phyloP scores from a whole-genome alignment of 805 yeast species.

The Helenozyma baotianmanensis region DNA sequence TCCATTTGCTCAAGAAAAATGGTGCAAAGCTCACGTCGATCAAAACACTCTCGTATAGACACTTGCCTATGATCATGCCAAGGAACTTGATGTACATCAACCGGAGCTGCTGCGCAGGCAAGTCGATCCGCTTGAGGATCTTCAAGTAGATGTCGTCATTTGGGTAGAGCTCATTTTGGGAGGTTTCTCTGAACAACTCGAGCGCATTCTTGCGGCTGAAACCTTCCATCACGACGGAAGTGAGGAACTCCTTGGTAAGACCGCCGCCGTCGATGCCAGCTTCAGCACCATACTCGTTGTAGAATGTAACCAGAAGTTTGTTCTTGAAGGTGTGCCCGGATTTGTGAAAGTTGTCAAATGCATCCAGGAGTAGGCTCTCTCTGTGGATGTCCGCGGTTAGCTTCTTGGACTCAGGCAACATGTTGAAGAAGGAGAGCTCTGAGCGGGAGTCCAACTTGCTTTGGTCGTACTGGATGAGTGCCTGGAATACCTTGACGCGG shows the following conservation, averaged over 20 bases:
- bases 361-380: conserved; percentile 69
- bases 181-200: conserved; percentile 38
- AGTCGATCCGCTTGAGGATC: conserved; percentile 26
- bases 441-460: conserved; percentile 17
- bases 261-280: conserved; percentile 98
- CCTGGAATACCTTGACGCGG: conserved; percentile 70
- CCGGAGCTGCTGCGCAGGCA: conserved; percentile 21
- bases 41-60: conserved; percentile 76
- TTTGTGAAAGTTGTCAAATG: conserved; percentile 53
- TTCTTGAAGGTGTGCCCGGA: conserved; percentile 54
- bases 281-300: conserved; percentile 70
- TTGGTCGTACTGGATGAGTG: conserved; percentile 54
- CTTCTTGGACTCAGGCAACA: conserved; percentile 13
- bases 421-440: conserved; percentile 14
- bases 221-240: conserved; percentile 65
- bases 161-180: conserved; percentile 67
- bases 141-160: conserved; percentile 49
- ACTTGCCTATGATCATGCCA: conserved; percentile 85
- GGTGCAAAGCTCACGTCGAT: conserved; percentile 84
- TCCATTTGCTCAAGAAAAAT: conserved; percentile 71
- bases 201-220: conserved; percentile 39
- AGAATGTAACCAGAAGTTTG: conserved; percentile 59
- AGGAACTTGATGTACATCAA: conserved; percentile 50
- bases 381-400: conserved; percentile 58
- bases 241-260: conserved; percentile 83